These are phyloP conservation scores for Stachybotrys echinatus DNA, from an alignment of 2,329 filamentous ascomycete genomes.

Conservation along the genomic window DNA sequence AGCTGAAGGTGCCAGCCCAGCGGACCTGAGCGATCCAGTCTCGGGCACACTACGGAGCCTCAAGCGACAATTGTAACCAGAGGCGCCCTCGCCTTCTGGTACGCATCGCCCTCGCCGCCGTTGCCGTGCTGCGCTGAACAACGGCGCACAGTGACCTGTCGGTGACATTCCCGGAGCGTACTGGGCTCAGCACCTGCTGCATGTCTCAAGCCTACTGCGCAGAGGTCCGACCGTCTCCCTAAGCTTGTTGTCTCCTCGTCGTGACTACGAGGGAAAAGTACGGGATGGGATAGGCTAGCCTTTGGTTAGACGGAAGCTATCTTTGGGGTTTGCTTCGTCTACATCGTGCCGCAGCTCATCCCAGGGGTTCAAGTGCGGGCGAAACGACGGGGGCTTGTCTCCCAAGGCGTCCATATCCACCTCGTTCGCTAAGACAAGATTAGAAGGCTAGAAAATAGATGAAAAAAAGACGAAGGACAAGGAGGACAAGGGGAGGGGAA, in stretches of 20 bases:
- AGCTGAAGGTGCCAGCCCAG: background rate
- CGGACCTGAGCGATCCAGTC: background rate
- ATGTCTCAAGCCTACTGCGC: background rate
- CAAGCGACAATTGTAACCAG: background rate
- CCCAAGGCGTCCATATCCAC: no score
- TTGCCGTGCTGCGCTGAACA: no score
- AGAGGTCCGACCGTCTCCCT: no score
- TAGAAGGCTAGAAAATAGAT: no score
- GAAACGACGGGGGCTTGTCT: no score
- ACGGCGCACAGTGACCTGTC: background rate
- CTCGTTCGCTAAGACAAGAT: no score
- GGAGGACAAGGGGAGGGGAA: no score
- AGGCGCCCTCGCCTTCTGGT: background rate
- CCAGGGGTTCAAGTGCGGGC: no score
- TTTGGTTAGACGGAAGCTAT: no score
- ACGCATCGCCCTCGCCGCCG: background rate
- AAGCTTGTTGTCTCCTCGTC: background rate
- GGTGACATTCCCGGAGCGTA: background rate
- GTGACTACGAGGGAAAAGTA: background rate
- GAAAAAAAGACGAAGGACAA: conserved; percentile 11
- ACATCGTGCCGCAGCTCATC: no score
- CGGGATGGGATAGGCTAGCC: background rate
- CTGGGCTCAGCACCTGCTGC: background rate
- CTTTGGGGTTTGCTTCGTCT: no score
- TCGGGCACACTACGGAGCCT: background rate